Conservation (phyloP, 2,329 filamentous ascomycete genomes). For the Harringtonia lauricola region DNA sequence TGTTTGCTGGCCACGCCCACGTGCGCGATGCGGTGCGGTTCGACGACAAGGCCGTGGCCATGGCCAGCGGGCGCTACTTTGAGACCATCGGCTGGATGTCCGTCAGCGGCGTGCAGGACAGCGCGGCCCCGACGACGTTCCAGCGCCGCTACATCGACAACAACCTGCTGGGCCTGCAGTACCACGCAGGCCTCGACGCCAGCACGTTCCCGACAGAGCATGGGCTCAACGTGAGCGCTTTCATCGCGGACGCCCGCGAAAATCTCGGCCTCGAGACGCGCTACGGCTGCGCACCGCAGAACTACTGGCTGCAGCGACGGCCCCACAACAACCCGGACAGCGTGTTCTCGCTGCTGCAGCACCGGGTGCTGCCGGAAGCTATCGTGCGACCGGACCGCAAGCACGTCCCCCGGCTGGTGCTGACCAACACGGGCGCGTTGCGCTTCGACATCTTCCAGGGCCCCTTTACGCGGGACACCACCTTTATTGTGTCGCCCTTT, state of each 20-base stretch:
- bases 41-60: slow-evolving; percentile 64
- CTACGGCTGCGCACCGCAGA: slow-evolving; percentile 73
- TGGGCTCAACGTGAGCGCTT: slow-evolving; percentile 58
- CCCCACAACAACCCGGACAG: slow-evolving; percentile 63
- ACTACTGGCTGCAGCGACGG: slow-evolving; percentile 72
- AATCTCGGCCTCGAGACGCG: slow-evolving; percentile 59
- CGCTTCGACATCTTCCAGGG: slow-evolving; percentile 95
- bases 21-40: slow-evolving; percentile 76
- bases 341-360: slow-evolving; percentile 72
- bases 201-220: slow-evolving; percentile 65
- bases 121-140: slow-evolving; percentile 36
- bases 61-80: slow-evolving; percentile 86
- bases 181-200: slow-evolving; percentile 65
- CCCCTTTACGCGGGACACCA: slow-evolving; percentile 76
- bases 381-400: slow-evolving; percentile 40
- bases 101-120: slow-evolving; percentile 27
- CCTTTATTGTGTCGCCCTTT: slow-evolving; percentile 82
- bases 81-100: slow-evolving; percentile 95
- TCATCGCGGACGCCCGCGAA: slow-evolving; percentile 60
- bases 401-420: slow-evolving; percentile 51
- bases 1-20: slow-evolving; percentile 86
- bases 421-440: slow-evolving; percentile 83
- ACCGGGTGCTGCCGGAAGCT: slow-evolving; percentile 60
- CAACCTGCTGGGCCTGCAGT: slow-evolving; percentile 73
- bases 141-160: slow-evolving; percentile 84